Percentiles rank a stretch among this genome's conserved stretches.
These are phyloP conservation scores for Phycomyces nitens DNA, from an alignment of 192 early-diverging fungal genomes.

Conservation along the genomic window DNA sequence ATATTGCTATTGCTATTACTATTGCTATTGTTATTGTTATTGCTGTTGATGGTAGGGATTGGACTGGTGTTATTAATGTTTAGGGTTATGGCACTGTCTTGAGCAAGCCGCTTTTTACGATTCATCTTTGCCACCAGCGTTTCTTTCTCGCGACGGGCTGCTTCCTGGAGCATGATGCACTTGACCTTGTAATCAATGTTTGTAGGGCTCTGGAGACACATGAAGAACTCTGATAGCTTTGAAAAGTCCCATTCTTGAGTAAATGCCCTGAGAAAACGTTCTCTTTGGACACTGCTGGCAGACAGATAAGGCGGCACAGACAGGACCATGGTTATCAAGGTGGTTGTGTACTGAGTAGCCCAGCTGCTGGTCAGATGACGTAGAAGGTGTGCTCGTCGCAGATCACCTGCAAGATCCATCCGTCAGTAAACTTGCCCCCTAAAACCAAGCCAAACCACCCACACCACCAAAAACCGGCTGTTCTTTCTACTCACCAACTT, in stretches of 20 bases:
- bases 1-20: background rate
- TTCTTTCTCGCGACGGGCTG: conserved; percentile 33
- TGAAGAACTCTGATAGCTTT: conserved; percentile 59
- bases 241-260: conserved; percentile 64
- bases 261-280: conserved; percentile 50
- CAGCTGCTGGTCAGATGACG: conserved; percentile 48
- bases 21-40: background rate
- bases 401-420: conserved; percentile 34
- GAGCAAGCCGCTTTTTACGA: conserved; percentile 12
- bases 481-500: conserved; percentile 34
- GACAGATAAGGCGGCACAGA: conserved; percentile 33
- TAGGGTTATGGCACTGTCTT: background rate
- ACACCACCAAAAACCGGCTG: background rate
- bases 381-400: conserved; percentile 43
- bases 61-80: background rate
- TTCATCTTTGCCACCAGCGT: conserved; percentile 25
- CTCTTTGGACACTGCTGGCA: conserved; percentile 19
- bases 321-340: conserved; percentile 45
- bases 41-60: background rate
- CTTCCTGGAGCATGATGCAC: conserved; percentile 40
- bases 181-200: conserved; percentile 43
- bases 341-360: conserved; percentile 51
- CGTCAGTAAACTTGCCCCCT: background rate
- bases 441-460: background rate
- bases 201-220: conserved; percentile 51